Evolutionary conservation across 139 green algal genomes (phyloP).

Genomic region (Volvox reticuliferus): DNA sequence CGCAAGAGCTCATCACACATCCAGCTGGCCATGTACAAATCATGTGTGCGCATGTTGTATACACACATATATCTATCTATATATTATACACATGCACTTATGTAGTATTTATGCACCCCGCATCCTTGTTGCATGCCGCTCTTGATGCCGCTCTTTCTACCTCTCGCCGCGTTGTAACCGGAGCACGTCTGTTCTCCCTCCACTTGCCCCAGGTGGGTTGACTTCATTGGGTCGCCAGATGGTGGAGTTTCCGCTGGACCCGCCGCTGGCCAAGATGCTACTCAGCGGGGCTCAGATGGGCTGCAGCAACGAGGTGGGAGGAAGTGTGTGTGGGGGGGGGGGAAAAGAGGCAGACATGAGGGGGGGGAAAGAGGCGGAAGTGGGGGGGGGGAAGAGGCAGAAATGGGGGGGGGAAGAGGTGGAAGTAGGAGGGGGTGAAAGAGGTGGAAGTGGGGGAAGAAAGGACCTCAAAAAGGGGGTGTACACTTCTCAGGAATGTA

Average conservation of each 20-base stretch:
- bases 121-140: too few species aligned
- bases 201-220: conserved; percentile 44
- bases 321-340: neutral
- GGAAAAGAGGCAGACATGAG: too few species aligned
- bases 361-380: neutral
- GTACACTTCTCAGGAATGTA: too few species aligned
- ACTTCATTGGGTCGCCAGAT: conserved; percentile 83
- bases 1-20: too few species aligned
- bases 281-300: conserved; percentile 84
- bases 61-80: too few species aligned
- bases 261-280: conserved; percentile 95
- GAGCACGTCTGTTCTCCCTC: neutral
- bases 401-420: neutral
- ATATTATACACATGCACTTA: too few species aligned
- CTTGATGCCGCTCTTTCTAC: neutral
- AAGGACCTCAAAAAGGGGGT: too few species aligned
- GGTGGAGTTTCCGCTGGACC: conserved; percentile 99
- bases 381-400: neutral
- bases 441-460: too few species aligned
- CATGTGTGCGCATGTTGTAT: too few species aligned
- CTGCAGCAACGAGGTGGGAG: conserved; percentile 75
- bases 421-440: too few species aligned
- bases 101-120: too few species aligned
- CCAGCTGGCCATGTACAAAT: too few species aligned
- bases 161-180: neutral